Evolutionary conservation across 495 filamentous ascomycete genomes (phyloP), one percentile per base, ranked within the genome.

Genomic region (Trichocladium uniseriatum): DNA sequence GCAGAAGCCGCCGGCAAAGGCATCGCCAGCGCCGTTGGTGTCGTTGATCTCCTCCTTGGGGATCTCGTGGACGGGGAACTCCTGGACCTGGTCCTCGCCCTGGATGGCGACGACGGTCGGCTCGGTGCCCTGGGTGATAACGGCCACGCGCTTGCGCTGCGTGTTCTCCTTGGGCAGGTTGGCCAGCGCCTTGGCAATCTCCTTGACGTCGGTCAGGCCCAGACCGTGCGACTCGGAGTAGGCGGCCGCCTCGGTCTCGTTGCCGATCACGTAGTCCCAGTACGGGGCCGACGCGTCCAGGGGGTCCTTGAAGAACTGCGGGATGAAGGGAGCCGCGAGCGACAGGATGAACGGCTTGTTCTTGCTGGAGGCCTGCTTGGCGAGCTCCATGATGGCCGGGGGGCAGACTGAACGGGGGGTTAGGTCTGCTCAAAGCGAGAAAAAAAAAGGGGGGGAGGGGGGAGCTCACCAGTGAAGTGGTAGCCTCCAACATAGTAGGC

Each of bases 21-120:
- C 92, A 67, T 98, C 92, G 68, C 89, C 92, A 50, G 92, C 92
- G 62, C 92, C 92, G 64, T 89, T 99, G 59, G 92, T 97, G 71
- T 99, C 92, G 62, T 80, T 81, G 65, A 98, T 95, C 68, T 84
- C 70, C 24, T 79, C 74, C 65, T 79, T 72, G 48, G 75, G 69
- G 62, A 97, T 83, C 50, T 75, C 71, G 61, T 83, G 87, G 28
- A 99, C 87, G n/a, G 76, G 75, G 75, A 79, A 87, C 68, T 85
- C 75, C 72, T 83, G 80, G 47, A 88, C 75, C 53, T 78, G 76
- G 31, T 82, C 77, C 64, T 85, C 77, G 51, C 80, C 81, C 58
- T 78, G 77, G 42, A 84, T 67, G 44, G 83, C 92, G 43, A 94
- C 79, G 53, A 98, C 62, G 28, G 92, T 97, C 19, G 88, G 86